phyloP scores from a whole-genome alignment of 306 rosid genomes.

The Aeschynomene evenia region DNA sequence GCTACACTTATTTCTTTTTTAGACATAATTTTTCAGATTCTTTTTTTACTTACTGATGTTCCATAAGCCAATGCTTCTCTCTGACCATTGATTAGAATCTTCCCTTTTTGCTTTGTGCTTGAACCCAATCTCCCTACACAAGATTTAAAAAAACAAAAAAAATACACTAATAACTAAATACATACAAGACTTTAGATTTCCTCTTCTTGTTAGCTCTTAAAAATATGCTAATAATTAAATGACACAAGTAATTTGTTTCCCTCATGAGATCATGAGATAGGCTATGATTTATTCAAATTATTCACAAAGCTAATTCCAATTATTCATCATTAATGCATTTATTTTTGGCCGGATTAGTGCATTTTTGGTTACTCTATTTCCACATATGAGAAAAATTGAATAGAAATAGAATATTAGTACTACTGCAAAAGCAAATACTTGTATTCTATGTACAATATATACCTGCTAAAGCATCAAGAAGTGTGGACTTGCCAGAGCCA shows the following conservation, averaged over 20 bases:
- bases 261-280: too few species aligned
- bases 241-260: neutral
- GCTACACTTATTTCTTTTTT: neutral
- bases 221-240: neutral
- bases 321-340: too few species aligned
- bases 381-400: too few species aligned
- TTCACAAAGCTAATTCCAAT: too few species aligned
- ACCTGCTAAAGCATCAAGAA: conserved; percentile 58
- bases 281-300: too few species aligned
- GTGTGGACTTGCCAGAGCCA: conserved; percentile 64
- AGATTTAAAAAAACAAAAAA: neutral
- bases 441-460: neutral
- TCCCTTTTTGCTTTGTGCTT: conserved; percentile 17
- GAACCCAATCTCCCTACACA: conserved; percentile 11
- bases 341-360: too few species aligned
- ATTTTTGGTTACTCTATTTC: too few species aligned
- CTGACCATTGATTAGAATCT: conserved; percentile 41
- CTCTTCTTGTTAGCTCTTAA: neutral
- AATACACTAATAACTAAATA: neutral
- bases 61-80: conserved; percentile 31
- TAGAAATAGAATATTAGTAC: too few species aligned
- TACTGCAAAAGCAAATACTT: too few species aligned
- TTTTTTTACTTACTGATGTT: conserved; percentile 40
- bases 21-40: neutral
- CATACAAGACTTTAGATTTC: neutral